Conservation (phyloP, 2,329 filamentous ascomycete species). For the Alternaria triticina region DNA sequence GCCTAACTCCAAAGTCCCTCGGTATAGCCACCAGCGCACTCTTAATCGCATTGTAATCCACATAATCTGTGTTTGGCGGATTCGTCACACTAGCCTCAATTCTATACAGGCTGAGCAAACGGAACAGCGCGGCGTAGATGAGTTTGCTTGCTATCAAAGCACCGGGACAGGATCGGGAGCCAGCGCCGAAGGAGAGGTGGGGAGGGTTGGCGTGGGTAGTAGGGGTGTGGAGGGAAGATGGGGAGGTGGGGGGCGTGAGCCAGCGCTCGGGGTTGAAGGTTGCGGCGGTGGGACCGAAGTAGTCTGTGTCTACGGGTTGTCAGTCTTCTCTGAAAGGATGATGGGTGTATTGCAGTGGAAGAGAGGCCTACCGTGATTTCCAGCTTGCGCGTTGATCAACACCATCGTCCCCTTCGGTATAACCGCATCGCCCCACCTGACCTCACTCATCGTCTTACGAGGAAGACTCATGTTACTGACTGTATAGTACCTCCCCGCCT, state of each 20-base stretch:
- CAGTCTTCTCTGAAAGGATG: constrained; percentile 52
- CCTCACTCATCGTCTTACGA: constrained; percentile 57
- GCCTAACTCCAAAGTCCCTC: constrained; percentile 62
- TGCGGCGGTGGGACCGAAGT: constrained; percentile 56
- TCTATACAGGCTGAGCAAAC: constrained; percentile 57
- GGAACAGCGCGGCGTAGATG: constrained; percentile 58
- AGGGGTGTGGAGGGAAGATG: constrained; percentile 2
- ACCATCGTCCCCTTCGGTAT: constrained; percentile 63
- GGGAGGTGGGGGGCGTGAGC: constrained; percentile 37
- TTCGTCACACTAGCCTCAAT: constrained; percentile 56
- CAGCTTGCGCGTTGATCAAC: constrained; percentile 62
- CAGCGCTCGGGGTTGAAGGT: constrained; percentile 59
- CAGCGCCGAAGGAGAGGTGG: constrained; percentile 61
- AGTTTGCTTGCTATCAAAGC: constrained; percentile 59
- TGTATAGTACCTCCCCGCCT: constrained; percentile 61
- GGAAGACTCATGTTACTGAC: constrained; percentile 62
- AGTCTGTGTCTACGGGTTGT: constrained; percentile 55
- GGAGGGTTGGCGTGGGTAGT: constrained; percentile 32
- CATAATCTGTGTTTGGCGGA: constrained; percentile 67
- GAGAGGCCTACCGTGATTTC: constrained; percentile 54
- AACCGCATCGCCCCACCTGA: constrained; percentile 59
- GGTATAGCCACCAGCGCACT: constrained; percentile 66
- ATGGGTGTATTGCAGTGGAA: constrained; percentile 20
- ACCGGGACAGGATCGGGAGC: constrained; percentile 59
- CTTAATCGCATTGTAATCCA: constrained; percentile 68